Base-by-base conservation (phyloP, 345 rosid genomes). In the Ailanthus altissimus region DNA sequence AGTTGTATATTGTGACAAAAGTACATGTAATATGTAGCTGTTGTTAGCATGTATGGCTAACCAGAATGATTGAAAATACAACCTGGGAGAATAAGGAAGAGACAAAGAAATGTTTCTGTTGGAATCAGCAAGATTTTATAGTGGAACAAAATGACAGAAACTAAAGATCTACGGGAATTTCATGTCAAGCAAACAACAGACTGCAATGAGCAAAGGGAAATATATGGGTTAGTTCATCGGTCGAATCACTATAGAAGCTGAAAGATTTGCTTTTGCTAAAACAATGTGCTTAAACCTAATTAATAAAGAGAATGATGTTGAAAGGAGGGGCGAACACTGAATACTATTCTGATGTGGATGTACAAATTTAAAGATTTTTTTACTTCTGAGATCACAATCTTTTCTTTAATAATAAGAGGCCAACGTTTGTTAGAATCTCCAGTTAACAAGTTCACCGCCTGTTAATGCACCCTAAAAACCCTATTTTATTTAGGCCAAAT, bases 131-230 rank as follows among this genome's bases (percentile, higher is more conserved):
- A 65, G 81, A 70, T 77, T 40, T 77, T 76, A 10, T 5, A 21
- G 60, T 61, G 80, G 75, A 70, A 60, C 68, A 68, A 69, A 78
- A 72, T 72, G 70, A 72, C 65, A 72, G 65, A 72, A 69, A 38
- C 60, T 32, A 4, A 72, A 62, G 25, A 73, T 42, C 67, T 62
- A 21, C 56, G 47, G n/a, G 16, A 53, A 26, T 75, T 66, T 66
- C 72, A 66, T 56, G 73, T 66, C 72, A 67, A 36, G 65, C 3
- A 66, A 75, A 51, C 72, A 53, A 59, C 62, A 38, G 59, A 63
- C 58, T 74, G 13, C 59, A 25, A 75, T 63, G 61, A 21, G 23
- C 71, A 50, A 43, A 23, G 65, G 43, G 70, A 49, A 13, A 42
- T 46, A 38, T 1, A 18, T 20, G 23, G 7, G 71, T 53, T 67